phyloP scores from a whole-genome alignment of 371 early-diverging fungal genomes.

The Conidiobolus incongruus region DNA sequence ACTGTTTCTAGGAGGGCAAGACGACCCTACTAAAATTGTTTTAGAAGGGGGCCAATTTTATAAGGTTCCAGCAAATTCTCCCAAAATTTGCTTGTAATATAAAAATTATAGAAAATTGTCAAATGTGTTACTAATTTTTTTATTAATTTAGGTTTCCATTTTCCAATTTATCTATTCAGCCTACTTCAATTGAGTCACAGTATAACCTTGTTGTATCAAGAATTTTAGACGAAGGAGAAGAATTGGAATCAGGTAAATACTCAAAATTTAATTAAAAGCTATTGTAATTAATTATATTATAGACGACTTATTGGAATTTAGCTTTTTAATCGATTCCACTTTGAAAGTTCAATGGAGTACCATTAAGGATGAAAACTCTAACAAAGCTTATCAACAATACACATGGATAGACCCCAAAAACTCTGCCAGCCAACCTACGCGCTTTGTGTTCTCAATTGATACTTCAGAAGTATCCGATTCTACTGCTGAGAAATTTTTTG shows the following conservation, averaged over 20 bases:
- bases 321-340: background rate
- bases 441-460: too few relatives aligned
- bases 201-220: constrained; percentile 36
- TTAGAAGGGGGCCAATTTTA: too few relatives aligned
- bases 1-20: too few relatives aligned
- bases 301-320: background rate
- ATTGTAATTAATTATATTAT: background rate
- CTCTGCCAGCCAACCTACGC: background rate
- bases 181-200: constrained; percentile 25
- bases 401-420: background rate
- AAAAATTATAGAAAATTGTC: too few relatives aligned
- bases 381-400: background rate
- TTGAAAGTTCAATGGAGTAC: background rate
- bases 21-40: too few relatives aligned
- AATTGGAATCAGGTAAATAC: constrained; percentile 12
- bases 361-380: background rate
- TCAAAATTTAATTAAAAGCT: background rate
- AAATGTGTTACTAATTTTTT: too few relatives aligned
- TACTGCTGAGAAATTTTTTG: too few relatives aligned
- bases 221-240: constrained; percentile 51
- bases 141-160: constrained; percentile 22
- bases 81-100: too few relatives aligned
- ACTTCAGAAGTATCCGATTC: too few relatives aligned
- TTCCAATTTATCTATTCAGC: constrained; percentile 27
- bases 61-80: too few relatives aligned